Conservation (phyloP, 257 asterid species). For the Paraleonurus japonicus region DNA sequence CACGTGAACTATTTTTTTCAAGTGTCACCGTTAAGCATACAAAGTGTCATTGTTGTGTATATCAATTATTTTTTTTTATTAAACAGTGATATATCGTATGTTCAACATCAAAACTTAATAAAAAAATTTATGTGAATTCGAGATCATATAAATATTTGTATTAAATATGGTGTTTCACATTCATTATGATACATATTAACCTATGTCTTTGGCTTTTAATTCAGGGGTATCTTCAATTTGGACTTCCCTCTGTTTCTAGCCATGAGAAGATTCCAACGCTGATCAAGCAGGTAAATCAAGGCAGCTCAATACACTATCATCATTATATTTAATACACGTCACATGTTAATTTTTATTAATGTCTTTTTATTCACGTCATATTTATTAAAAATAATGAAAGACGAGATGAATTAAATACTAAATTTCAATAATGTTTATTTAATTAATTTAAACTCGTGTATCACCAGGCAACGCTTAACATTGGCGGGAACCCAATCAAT, state of each 20-base stretch:
- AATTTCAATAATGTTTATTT: background rate
- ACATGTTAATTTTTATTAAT: background rate
- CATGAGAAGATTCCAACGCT: slow-evolving; percentile 57
- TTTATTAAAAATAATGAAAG: background rate
- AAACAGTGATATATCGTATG: too few relatives aligned
- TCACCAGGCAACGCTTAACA: slow-evolving; percentile 66
- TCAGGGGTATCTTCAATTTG: slow-evolving; percentile 84
- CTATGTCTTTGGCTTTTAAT: background rate
- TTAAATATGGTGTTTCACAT: background rate
- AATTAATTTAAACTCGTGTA: background rate
- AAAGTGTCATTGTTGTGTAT: too few relatives aligned
- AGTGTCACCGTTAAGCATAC: too few relatives aligned
- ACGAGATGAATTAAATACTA: background rate
- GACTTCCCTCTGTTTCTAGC: slow-evolving; percentile 58
- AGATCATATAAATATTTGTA: too few relatives aligned
- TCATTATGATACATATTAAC: background rate
- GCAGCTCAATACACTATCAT: background rate
- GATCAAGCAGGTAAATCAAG: slow-evolving; percentile 61
- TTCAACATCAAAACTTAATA: too few relatives aligned
- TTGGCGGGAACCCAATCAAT: slow-evolving; percentile 58
- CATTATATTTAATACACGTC: background rate
- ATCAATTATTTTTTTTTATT: too few relatives aligned
- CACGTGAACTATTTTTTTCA: too few relatives aligned
- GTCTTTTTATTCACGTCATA: too few relatives aligned
- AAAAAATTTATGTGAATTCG: too few relatives aligned